Evolutionary conservation across 768 basidiomycete species (phyloP).

Genomic region (Candolleomyces eurysporus): DNA sequence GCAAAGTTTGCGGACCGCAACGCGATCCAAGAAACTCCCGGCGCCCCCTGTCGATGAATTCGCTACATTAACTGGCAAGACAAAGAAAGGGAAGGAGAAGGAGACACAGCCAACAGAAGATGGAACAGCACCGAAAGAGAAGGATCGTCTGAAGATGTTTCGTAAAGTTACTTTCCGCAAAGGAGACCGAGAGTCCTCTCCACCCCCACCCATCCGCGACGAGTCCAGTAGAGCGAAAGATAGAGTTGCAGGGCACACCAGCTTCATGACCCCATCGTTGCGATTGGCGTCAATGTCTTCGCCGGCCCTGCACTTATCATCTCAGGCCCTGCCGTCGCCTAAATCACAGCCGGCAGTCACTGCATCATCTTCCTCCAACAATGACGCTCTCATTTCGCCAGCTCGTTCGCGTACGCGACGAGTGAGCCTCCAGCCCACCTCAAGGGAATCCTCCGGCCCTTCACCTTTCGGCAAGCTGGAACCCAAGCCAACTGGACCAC

Average conservation of each 20-base stretch:
- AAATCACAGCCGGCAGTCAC: slow-evolving; percentile 47
- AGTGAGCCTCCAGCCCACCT: slow-evolving; percentile 32
- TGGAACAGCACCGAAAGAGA: slow-evolving; percentile 28
- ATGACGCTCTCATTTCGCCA: slow-evolving; percentile 45
- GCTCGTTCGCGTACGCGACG: slow-evolving; percentile 43
- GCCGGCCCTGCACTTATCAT: slow-evolving; percentile 65
- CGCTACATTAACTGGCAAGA: slow-evolving; percentile 37
- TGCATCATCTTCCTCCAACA: slow-evolving; percentile 46
- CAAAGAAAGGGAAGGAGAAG: slow-evolving; percentile 45
- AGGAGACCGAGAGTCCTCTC: slow-evolving; percentile 11
- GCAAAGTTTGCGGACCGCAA: slow-evolving; percentile 63
- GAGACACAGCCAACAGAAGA: slow-evolving; percentile 18
- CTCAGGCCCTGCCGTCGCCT: slow-evolving; percentile 53
- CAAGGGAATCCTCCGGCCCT: neutral
- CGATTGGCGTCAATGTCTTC: slow-evolving; percentile 73
- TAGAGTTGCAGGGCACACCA: slow-evolving; percentile 53
- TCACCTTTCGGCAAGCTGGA: neutral
- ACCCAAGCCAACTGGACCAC: slow-evolving; percentile 5
- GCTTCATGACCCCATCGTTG: slow-evolving; percentile 64
- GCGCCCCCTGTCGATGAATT: slow-evolving; percentile 38
- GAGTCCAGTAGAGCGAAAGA: slow-evolving; percentile 35
- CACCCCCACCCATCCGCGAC: slow-evolving; percentile 6
- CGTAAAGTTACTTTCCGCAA: slow-evolving; percentile 26
- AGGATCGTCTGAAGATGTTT: slow-evolving; percentile 21
- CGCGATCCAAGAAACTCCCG: slow-evolving; percentile 50